Evolutionary conservation across 441 rosid genomes (phyloP).

Genomic region (Jatropha multifida): DNA sequence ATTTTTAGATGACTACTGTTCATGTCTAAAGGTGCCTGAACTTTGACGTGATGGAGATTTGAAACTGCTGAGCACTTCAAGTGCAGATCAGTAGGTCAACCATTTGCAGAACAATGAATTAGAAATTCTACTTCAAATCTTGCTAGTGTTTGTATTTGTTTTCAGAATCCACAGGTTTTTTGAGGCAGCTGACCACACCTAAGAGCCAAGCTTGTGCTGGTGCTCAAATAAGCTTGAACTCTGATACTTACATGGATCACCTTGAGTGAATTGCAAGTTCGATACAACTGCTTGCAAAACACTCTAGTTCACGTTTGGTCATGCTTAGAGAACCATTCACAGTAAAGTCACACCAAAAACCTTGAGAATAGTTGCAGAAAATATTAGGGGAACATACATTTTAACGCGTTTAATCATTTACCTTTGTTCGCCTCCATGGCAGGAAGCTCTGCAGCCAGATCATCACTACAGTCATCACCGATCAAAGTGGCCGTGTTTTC

Average conservation of each 20-base stretch:
- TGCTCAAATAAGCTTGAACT: neutral
- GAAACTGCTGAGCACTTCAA: neutral
- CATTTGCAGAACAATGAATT: neutral
- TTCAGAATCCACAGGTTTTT: neutral
- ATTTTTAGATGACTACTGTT: neutral
- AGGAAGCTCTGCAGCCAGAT: conserved; percentile 28
- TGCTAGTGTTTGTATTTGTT: neutral
- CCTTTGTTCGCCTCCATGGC: conserved; percentile 36
- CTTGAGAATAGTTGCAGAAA: neutral
- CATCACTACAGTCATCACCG: conserved; percentile 28
- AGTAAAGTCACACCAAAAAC: neutral
- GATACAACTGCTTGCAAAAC: neutral
- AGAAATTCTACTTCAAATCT: neutral
- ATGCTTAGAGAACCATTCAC: neutral
- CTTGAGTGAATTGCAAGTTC: neutral
- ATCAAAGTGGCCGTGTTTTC: conserved; percentile 29
- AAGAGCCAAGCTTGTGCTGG: neutral
- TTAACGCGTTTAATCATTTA: conserved; percentile 16
- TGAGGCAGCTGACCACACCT: neutral
- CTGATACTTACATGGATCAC: neutral
- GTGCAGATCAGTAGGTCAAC: neutral
- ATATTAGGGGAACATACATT: neutral
- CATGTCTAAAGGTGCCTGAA: neutral
- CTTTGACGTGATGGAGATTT: neutral
- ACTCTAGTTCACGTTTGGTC: neutral